These are phyloP conservation scores for Nitzschia sp. DNA, from an alignment of 108 stramenopile species.

Conservation along the genomic window DNA sequence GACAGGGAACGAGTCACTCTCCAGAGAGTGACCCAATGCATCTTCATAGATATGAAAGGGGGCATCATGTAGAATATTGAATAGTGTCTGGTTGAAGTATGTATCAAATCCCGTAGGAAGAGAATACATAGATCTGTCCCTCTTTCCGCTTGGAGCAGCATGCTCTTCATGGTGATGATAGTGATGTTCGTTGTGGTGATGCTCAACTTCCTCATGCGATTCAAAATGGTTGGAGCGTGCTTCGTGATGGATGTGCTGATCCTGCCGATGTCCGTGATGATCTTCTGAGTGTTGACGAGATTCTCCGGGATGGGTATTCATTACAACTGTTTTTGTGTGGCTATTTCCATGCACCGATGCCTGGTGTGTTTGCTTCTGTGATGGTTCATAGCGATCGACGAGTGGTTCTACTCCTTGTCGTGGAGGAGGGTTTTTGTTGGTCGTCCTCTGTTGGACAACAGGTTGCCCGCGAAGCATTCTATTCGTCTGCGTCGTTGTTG, in stretches of 20 bases:
- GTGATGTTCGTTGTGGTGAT: constrained; percentile 13
- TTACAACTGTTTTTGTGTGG: background rate
- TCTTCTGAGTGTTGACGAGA: background rate
- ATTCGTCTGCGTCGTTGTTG: constrained; percentile 7
- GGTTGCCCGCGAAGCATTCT: constrained; percentile 17
- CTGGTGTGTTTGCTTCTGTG: no score
- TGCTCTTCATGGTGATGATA: constrained; percentile 9
- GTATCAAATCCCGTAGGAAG: constrained; percentile 24
- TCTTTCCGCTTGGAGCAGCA: background rate
- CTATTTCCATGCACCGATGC: no score
- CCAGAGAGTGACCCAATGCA: constrained; percentile 13
- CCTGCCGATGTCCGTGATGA: background rate
- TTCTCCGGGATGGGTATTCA: background rate
- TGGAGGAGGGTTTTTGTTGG: background rate
- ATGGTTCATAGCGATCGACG: no score
- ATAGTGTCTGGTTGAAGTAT: constrained; percentile 30
- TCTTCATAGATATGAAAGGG: constrained; percentile 37
- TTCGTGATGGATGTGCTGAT: constrained; percentile 5
- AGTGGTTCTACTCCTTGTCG: background rate
- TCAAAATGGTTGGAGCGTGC: constrained; percentile 7
- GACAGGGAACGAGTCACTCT: constrained; percentile 38
- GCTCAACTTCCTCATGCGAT: constrained; percentile 5
- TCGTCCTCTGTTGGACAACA: background rate
- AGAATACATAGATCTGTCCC: constrained; percentile 3
- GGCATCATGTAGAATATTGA: constrained; percentile 22